phyloP scores from a whole-genome alignment of 2,329 filamentous ascomycete species.

The Alternaria longipes region DNA sequence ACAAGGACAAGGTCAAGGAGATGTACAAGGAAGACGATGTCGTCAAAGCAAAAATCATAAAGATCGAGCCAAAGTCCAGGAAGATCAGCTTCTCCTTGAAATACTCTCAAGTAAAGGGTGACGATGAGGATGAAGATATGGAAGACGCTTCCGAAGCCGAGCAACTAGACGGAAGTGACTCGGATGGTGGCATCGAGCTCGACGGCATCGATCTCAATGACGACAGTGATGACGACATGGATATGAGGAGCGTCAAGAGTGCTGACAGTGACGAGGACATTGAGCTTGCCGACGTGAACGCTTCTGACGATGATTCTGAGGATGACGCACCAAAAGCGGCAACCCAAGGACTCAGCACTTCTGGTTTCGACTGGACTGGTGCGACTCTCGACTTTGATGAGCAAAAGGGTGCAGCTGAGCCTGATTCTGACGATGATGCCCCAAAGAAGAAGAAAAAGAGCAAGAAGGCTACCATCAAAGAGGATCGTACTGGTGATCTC shows the following conservation, averaged over 20 bases:
- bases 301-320: constrained; percentile 46
- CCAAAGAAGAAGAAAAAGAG: constrained; percentile 73
- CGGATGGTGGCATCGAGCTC: constrained; percentile 52
- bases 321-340: constrained; percentile 22
- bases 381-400: constrained; percentile 64
- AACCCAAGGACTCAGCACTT: constrained; percentile 68
- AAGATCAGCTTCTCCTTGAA: constrained; percentile 91
- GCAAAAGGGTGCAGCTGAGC: constrained; percentile 62
- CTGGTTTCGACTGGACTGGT: constrained; percentile 89
- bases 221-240: constrained; percentile 51
- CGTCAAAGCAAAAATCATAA: constrained; percentile 91
- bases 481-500: constrained; percentile 91
- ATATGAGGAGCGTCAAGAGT: constrained; percentile 57
- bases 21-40: constrained; percentile 88
- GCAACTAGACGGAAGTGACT: constrained; percentile 48
- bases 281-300: constrained; percentile 46
- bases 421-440: constrained; percentile 61
- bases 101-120: constrained; percentile 83
- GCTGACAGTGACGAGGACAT: constrained; percentile 46
- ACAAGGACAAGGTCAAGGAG: constrained; percentile 88
- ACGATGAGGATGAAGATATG: constrained; percentile 53
- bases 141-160: constrained; percentile 48
- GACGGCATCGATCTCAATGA: constrained; percentile 50
- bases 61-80: constrained; percentile 76
- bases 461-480: constrained; percentile 78